Percentiles rank a stretch among this genome's conserved stretches.
Conservation (phyloP, 2,329 filamentous ascomycete genomes). For the Colletotrichum lindemuthianum region DNA sequence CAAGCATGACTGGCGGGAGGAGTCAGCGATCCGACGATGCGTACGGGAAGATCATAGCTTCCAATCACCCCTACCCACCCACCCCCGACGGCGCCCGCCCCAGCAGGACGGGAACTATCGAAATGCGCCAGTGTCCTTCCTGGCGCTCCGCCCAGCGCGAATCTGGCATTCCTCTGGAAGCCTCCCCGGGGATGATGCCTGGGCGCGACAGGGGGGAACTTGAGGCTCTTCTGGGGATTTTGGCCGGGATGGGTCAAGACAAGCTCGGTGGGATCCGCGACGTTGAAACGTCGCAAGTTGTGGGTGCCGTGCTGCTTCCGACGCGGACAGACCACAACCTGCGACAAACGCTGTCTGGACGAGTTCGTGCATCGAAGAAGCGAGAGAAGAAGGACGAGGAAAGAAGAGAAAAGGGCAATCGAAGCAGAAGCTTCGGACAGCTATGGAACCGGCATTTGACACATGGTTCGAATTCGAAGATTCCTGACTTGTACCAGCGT, state of each 20-base stretch:
- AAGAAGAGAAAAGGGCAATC: not conserved
- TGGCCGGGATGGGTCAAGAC: not conserved
- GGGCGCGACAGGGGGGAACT: constrained; percentile 13
- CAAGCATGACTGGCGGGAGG: not conserved
- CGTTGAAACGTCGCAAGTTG: constrained; percentile 34
- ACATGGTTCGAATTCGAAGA: constrained; percentile 1
- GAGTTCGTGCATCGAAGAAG: constrained; percentile 9
- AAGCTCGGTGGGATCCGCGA: constrained; percentile 23
- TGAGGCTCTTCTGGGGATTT: constrained; percentile 13
- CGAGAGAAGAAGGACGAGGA: not conserved
- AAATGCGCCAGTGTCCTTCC: not conserved
- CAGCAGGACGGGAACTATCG: constrained; percentile 16
- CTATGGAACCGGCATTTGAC: constrained; percentile 3
- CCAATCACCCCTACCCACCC: not conserved
- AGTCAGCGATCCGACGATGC: constrained; percentile 15
- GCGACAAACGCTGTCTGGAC: constrained; percentile 31
- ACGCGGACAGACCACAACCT: constrained; percentile 22
- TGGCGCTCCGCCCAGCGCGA: not conserved
- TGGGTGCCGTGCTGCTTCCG: constrained; percentile 32
- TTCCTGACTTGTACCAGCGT: constrained; percentile 1
- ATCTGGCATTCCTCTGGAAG: not conserved
- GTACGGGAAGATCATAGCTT: constrained; percentile 25
- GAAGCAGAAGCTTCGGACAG: not conserved
- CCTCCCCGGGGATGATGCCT: constrained; percentile 19
- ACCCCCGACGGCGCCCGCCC: not conserved